Evolutionary conservation across 306 rosid genomes (phyloP), one percentile per base, ranked within the genome.

Genomic region (Hippophae tibetana): DNA sequence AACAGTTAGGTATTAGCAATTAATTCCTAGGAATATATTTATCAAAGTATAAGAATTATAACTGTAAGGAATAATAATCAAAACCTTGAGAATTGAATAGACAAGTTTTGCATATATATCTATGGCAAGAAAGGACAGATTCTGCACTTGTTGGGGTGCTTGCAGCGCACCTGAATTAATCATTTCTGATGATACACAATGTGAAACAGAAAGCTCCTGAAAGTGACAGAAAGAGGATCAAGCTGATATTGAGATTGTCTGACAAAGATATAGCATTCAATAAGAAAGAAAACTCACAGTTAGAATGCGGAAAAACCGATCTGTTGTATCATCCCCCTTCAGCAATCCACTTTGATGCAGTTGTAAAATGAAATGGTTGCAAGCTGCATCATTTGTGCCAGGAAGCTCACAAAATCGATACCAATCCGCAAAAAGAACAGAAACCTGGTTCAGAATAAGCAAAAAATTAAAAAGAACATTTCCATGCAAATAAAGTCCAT

Each of bases 311-410:
- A 93, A 93, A 79, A 93, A 86, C 23, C 86, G 95, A 58, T 93
- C 99, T 27, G 94, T 84, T 47, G 79, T 56, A 44, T 93, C 99
- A 76, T 93, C 99, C 42, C 95, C 98, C 79, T 93, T 89, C 60
- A 93, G 77, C 43, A 88, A 64, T 53, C 97, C 99, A 63, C 68
- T 80, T 67, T 89, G 90, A 69, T 86, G 86, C 67, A 93, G 72
- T 62, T 93, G 94, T 49, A 79, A 38, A 65, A 86, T 74, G 72
- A 79, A 89, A 75, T 82, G 88, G 57, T 85, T 6, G 70, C 74
- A 70, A 47, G 88, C 77, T 26, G 78, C 69, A 66, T 88, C 99
- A 40, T 79, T 86, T 61, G 83, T 76, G 74, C 89, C 87, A 31
- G 97, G 90, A 46, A 78, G 85, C 62, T 93, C 99, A 70, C 95